These are phyloP conservation scores for Penicillium cinerascens DNA, from an alignment of 495 filamentous ascomycete genomes.

Conservation along the genomic window DNA sequence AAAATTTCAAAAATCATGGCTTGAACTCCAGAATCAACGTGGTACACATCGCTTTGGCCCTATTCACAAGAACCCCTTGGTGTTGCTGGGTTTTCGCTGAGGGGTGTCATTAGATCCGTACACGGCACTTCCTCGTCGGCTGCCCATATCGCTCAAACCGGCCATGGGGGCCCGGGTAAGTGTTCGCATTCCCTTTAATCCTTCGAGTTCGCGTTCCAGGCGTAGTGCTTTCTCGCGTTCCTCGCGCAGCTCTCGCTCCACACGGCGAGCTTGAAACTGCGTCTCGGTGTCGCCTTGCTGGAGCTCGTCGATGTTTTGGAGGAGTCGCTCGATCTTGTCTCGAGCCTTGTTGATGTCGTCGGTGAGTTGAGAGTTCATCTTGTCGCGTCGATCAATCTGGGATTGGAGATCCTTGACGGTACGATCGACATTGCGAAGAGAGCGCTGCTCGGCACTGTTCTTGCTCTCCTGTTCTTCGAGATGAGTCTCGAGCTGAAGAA, in stretches of 20 bases:
- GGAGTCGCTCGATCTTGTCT: conserved; percentile 84
- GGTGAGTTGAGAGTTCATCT: conserved; percentile 69
- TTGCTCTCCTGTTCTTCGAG: conserved; percentile 81
- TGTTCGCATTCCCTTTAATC: conserved; percentile 68
- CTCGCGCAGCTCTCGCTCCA: conserved; percentile 85
- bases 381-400: conserved; percentile 90
- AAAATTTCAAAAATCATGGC: conserved; percentile 8
- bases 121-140: conserved; percentile 38
- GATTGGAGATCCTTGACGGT: conserved; percentile 89
- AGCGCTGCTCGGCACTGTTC: conserved; percentile 74
- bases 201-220: conserved; percentile 86
- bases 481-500: conserved; percentile 78
- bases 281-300: conserved; percentile 78
- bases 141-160: conserved; percentile 40
- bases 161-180: conserved; percentile 30
- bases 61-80: conserved; percentile 48
- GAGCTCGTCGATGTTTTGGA: conserved; percentile 88
- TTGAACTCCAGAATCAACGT: conserved; percentile 18
- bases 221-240: conserved; percentile 78
- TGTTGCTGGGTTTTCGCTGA: conserved; percentile 48
- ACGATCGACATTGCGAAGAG: conserved; percentile 88
- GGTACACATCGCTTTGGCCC: conserved; percentile 11
- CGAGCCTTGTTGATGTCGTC: conserved; percentile 80
- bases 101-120: conserved; percentile 37
- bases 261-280: conserved; percentile 73